Conservation (phyloP, 1,284 basidiomycete genomes). For the Ustilago vetiveriae region DNA sequence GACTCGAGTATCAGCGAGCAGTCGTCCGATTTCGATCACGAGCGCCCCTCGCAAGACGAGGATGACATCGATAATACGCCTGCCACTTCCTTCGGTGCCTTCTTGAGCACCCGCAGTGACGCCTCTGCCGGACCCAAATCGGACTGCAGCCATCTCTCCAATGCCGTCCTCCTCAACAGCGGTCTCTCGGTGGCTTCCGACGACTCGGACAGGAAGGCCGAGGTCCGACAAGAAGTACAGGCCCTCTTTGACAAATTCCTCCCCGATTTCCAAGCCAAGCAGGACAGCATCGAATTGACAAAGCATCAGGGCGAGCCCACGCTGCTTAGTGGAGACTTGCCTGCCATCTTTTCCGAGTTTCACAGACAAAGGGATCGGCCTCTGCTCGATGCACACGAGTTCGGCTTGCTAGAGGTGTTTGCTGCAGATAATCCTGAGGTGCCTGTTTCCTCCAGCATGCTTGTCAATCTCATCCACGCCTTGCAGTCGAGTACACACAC, state of each 20-base stretch:
- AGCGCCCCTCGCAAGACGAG: conserved; percentile 38
- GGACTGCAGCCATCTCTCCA: conserved; percentile 27
- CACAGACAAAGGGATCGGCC: conserved; percentile 33
- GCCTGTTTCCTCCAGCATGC: conserved; percentile 39
- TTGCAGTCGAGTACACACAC: conserved; percentile 38
- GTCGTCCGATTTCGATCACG: conserved; percentile 38
- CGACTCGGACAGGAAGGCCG: conserved; percentile 25
- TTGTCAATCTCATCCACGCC: conserved; percentile 42
- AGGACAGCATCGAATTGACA: conserved; percentile 10
- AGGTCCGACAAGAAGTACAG: conserved; percentile 29
- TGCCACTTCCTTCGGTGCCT: conserved; percentile 40
- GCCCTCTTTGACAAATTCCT: conserved; percentile 41
- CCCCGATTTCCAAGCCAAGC: conserved; percentile 24
- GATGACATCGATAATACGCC: conserved; percentile 46
- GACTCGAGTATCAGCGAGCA: conserved; percentile 26
- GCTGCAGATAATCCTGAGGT: conserved; percentile 36
- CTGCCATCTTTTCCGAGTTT: conserved; percentile 42
- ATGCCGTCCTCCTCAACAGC: conserved; percentile 15
- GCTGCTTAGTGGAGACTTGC: conserved; percentile 38
- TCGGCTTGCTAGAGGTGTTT: conserved; percentile 35
- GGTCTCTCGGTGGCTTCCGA: conserved; percentile 25
- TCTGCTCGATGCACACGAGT: conserved; percentile 35
- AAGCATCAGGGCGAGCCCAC: conserved; percentile 15
- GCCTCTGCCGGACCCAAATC: conserved; percentile 19
- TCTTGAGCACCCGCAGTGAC: conserved; percentile 25